Evolutionary conservation across 2,329 filamentous ascomycete species (phyloP).

Genomic region (Madurella mycetomatis): DNA sequence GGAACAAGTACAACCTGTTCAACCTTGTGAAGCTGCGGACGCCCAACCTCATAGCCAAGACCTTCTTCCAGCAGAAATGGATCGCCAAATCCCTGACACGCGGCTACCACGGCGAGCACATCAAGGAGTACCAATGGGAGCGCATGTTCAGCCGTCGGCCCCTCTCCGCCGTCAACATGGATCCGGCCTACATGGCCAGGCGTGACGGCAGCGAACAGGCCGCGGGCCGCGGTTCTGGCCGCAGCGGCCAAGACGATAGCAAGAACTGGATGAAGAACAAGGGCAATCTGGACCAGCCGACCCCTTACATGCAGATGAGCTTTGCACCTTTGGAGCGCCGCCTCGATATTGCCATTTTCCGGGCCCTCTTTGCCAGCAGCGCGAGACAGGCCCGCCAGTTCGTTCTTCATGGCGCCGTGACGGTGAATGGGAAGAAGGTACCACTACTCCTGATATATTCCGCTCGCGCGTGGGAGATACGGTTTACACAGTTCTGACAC

Average conservation of each 20-base stretch:
- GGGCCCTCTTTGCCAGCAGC: slow-evolving; percentile 90
- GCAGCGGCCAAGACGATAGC: slow-evolving; percentile 33
- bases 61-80: slow-evolving; percentile 99
- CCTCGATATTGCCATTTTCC: slow-evolving; percentile 90
- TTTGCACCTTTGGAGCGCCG: slow-evolving; percentile 88
- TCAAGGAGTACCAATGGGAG: slow-evolving; percentile 89
- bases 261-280: slow-evolving; percentile 29
- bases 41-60: slow-evolving; percentile 46
- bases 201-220: slow-evolving; percentile 81
- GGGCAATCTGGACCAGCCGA: slow-evolving; percentile 43
- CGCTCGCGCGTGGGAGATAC: neutral
- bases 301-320: slow-evolving; percentile 94
- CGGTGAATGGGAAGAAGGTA: slow-evolving; percentile 95
- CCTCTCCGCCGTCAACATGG: slow-evolving; percentile 80
- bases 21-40: slow-evolving; percentile 62
- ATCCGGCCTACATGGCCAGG: slow-evolving; percentile 70
- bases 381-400: slow-evolving; percentile 90
- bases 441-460: slow-evolving; percentile 18
- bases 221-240: slow-evolving; percentile 75
- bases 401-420: slow-evolving; percentile 86
- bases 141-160: slow-evolving; percentile 84
- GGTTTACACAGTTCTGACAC: neutral
- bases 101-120: slow-evolving; percentile 90
- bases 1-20: slow-evolving; percentile 97
- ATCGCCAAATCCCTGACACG: slow-evolving; percentile 76